Percentiles rank a stretch among this genome's conserved stretches.
Evolutionary conservation across 2,329 filamentous ascomycete species (phyloP).

Genomic region (Pyrenophora teres): DNA sequence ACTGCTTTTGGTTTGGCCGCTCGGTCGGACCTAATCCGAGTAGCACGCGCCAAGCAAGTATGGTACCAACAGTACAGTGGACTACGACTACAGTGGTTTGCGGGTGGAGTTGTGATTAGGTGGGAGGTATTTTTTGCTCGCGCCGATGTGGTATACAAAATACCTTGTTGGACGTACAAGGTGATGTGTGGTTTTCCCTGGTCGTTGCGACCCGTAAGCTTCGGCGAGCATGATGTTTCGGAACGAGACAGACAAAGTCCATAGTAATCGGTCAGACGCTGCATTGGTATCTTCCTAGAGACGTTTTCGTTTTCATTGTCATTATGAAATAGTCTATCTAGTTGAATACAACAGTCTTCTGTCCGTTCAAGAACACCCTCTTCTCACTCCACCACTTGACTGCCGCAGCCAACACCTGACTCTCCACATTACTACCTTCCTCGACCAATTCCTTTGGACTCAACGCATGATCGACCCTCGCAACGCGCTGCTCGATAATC

Average conservation of each 20-base stretch:
- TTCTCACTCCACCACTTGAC: constrained; percentile 85
- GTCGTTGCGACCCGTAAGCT: too few relatives aligned
- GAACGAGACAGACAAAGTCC: neutral
- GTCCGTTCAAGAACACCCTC: constrained; percentile 75
- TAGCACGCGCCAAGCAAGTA: neutral
- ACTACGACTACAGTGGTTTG: too few relatives aligned
- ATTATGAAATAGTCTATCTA: constrained; percentile 24
- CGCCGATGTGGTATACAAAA: too few relatives aligned
- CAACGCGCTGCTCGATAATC: constrained; percentile 84
- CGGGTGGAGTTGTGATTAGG: too few relatives aligned
- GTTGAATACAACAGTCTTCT: constrained; percentile 79
- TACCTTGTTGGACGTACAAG: too few relatives aligned
- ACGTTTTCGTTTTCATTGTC: neutral
- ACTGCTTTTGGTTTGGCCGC: constrained; percentile 4
- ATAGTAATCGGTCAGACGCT: too few relatives aligned
- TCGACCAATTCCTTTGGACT: constrained; percentile 76
- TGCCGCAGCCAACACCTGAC: constrained; percentile 77
- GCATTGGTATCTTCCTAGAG: neutral
- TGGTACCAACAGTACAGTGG: neutral
- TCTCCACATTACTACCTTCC: constrained; percentile 83
- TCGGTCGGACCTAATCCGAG: neutral
- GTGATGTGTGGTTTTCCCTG: too few relatives aligned
- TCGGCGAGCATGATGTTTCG: too few relatives aligned
- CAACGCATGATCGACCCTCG: constrained; percentile 76
- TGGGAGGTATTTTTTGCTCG: too few relatives aligned